These are phyloP conservation scores for Lentinula raphanica DNA, from an alignment of 768 basidiomycete species.

Conservation along the genomic window DNA sequence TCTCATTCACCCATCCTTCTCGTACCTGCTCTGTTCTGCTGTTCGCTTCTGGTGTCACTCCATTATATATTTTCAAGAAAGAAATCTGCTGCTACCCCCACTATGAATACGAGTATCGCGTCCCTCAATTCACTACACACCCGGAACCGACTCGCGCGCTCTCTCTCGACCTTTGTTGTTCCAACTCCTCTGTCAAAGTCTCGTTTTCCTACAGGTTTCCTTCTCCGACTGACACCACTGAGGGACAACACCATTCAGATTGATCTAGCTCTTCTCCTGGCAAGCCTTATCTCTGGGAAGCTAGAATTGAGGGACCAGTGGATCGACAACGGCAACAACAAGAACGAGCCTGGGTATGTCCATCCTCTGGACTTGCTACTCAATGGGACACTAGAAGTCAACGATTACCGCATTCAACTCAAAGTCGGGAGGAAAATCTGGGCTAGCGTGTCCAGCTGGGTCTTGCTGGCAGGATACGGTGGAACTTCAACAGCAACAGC, in stretches of 20 bases:
- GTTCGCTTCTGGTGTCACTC: background rate
- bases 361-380: background rate
- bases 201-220: conserved; percentile 1
- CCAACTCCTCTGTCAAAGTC: background rate
- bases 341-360: background rate
- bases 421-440: background rate
- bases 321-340: background rate
- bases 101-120: background rate
- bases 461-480: background rate
- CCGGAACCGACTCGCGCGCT: background rate
- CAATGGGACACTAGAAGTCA: background rate
- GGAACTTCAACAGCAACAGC: background rate
- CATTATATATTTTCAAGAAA: background rate
- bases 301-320: background rate
- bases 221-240: background rate
- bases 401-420: background rate
- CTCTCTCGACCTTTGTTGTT: background rate
- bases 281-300: background rate
- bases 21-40: background rate
- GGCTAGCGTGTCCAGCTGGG: background rate
- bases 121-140: background rate
- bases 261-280: background rate
- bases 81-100: background rate
- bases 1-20: background rate
- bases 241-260: background rate